Base-by-base conservation (phyloP, 345 rosid species). In the Turritis glabra region DNA sequence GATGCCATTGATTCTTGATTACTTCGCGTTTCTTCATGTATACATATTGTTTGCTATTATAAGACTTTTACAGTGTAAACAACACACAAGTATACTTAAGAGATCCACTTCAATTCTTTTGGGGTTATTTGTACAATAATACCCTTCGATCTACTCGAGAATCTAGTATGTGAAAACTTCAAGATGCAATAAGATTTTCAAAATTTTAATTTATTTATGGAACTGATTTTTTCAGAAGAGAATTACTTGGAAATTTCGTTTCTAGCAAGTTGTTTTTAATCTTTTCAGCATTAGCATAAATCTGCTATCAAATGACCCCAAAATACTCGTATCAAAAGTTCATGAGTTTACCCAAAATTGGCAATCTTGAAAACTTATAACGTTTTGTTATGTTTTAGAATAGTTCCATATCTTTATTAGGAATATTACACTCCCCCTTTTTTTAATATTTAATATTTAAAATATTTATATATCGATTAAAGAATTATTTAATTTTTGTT, bases 1-100 rank as follows among this genome's bases (percentile, higher is more conserved):
- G 96, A 88, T 77, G 86, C 92, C 52, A 84, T 84, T 79, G 82
- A 83, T 76, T 41, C 77, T 77, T 77, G 68, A 58, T 64, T 58
- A 30, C 55, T 19, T 59, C 8, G 46, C 22, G 13, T 56, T 69
- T 75, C 41, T 29, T 59, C 26, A 48, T 69, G 29, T 69, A 76
- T 63, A 76, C 80, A 76, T 76, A 64, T 76, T 44, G 59, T 69
- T 69, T 69, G 59, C 52, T 57, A 74, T 67, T 47, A 18, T 57
- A 47, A 8, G 50, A 47, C 37, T 41, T 52, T 47, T 26, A 55
- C 77, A 44, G 1, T 51, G 60, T 54, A 32, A 73, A 1, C 7
- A 14, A 51, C 71, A 64, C 56, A 26, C 23, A 10, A 32, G 21
- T 32, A 60, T 68, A 53, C 69, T 32, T 52, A 13, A 33, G 61